A percentile compares a stretch with the other conserved stretches of the same genome.
Conservation (phyloP, 2,329 filamentous ascomycete species). For the Penicillium sp. region DNA sequence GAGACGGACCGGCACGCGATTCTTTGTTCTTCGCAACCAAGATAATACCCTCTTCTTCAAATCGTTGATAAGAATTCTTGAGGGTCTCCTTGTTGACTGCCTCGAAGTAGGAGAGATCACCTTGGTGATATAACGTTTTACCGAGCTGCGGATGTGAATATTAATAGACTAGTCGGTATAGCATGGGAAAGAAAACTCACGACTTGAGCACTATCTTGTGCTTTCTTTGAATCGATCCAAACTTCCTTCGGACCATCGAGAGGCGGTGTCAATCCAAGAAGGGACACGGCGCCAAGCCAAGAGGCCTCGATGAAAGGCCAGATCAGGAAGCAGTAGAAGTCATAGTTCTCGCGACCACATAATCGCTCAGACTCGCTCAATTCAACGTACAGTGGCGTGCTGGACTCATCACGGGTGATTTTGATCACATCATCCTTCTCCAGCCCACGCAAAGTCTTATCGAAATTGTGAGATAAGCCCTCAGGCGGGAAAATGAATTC, state of each 20-base stretch:
- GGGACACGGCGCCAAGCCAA: constrained; percentile 81
- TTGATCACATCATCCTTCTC: constrained; percentile 70
- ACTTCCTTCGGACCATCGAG: constrained; percentile 49
- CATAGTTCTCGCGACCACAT: constrained; percentile 82
- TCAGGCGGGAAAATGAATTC: constrained; percentile 95
- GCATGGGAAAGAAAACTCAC: constrained; percentile 40
- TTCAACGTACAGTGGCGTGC: constrained; percentile 57
- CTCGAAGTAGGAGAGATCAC: constrained; percentile 93
- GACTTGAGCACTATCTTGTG: constrained; percentile 71
- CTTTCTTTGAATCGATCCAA: constrained; percentile 70
- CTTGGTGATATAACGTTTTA: constrained; percentile 95
- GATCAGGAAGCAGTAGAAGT: constrained; percentile 97
- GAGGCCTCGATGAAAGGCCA: constrained; percentile 96
- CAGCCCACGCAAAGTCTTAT: constrained; percentile 66
- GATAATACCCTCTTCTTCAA: constrained; percentile 84
- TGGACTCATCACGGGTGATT: constrained; percentile 49
- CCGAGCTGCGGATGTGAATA: constrained; percentile 54
- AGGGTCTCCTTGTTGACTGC: constrained; percentile 97
- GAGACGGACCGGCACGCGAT: constrained; percentile 29
- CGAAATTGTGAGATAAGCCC: constrained; percentile 69
- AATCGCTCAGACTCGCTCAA: constrained; percentile 67
- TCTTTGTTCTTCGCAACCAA: constrained; percentile 61
- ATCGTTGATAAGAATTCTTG: constrained; percentile 81
- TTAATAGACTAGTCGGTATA: background rate
- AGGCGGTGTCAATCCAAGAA: constrained; percentile 78